Evolutionary conservation across 768 basidiomycete genomes (phyloP), one percentile per base, ranked within the genome.

Genomic region (Candolleomyces efflorescens): DNA sequence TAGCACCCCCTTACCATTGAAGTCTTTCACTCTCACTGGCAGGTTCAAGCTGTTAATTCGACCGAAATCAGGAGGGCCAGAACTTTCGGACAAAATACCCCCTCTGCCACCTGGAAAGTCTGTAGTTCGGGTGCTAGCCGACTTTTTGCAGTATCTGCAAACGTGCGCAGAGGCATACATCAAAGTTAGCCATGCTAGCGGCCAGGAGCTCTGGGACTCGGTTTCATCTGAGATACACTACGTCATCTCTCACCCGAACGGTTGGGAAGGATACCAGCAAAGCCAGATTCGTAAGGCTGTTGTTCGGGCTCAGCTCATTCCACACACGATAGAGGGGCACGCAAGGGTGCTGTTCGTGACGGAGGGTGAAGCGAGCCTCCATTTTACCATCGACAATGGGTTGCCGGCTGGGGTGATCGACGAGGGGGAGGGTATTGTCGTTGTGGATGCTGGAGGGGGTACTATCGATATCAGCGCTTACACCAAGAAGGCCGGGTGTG

Each of bases 381-480:
- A 83, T 57, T 82, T 71, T 61, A 82, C 81, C 37, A 27, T 27
- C 27, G 27, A 27, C 9, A 27, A 27, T 9, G 27, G 27, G 27
- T 27, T 27, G 3, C 9, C 27, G 27, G 27, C 27, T 27, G 27
- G 9, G 27, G 27, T 4, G 51, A 22, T 53, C 2, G 48, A 82
- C 80, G 65, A 62, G 5, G 76, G 77, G 13, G 62, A 81, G 45
- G 78, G 78, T 2, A 67, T 83, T 4, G 69, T 83, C 50, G 69
- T 85, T 26, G 76, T 84, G n/a, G 84, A 86, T 60, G 82, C 83
- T 3, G 84, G 84, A 5, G 82, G 82, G 53, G 84, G 83, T 22
- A 86, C 83, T 0, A 69, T 85, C 18, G 84, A 86, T 60, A 71
- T 85, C 49, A 84, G 80, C 54, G 75, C 80, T 5, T 85, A 85